Conservation (phyloP, 495 filamentous ascomycete genomes). For the Parachaetomium inaequale region DNA sequence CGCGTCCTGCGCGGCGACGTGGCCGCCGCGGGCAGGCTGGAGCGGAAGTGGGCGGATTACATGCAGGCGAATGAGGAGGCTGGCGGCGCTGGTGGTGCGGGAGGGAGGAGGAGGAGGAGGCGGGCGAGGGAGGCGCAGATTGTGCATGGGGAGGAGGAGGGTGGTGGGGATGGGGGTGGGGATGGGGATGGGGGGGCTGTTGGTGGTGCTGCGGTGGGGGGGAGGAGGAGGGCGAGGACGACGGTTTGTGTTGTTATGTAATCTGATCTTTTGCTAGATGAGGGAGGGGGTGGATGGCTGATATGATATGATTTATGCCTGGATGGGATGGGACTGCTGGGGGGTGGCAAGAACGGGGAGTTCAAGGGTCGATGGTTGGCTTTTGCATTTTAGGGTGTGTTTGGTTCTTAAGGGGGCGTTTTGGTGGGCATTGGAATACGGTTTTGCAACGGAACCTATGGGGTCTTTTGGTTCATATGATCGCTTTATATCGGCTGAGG, state of each 20-base stretch:
- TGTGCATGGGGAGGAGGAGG: constrained; percentile 71
- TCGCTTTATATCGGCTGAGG: too few relatives aligned
- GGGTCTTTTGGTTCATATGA: too few relatives aligned
- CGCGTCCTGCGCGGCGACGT: constrained; percentile 75
- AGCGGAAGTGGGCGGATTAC: constrained; percentile 88
- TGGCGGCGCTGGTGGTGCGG: constrained; percentile 53
- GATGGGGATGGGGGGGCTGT: constrained; percentile 38
- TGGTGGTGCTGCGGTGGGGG: constrained; percentile 9
- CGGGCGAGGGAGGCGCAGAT: constrained; percentile 71
- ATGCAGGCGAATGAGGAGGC: constrained; percentile 88
- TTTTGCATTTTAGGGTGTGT: not conserved
- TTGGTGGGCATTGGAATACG: too few relatives aligned
- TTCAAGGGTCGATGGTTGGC: not conserved
- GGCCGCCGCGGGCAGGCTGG: constrained; percentile 64
- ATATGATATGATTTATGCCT: not conserved
- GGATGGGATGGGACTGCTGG: not conserved
- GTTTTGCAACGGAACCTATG: too few relatives aligned
- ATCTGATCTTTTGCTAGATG: constrained; percentile 7
- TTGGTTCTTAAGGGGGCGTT: too few relatives aligned
- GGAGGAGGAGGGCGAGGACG: constrained; percentile 53
- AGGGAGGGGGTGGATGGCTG: not conserved
- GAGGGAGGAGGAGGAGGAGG: constrained; percentile 68
- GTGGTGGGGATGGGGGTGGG: constrained; percentile 23
- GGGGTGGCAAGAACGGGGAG: not conserved
- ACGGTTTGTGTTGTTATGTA: constrained; percentile 57